Conservation (phyloP, 306 rosid species). For the Medicago arabica region DNA sequence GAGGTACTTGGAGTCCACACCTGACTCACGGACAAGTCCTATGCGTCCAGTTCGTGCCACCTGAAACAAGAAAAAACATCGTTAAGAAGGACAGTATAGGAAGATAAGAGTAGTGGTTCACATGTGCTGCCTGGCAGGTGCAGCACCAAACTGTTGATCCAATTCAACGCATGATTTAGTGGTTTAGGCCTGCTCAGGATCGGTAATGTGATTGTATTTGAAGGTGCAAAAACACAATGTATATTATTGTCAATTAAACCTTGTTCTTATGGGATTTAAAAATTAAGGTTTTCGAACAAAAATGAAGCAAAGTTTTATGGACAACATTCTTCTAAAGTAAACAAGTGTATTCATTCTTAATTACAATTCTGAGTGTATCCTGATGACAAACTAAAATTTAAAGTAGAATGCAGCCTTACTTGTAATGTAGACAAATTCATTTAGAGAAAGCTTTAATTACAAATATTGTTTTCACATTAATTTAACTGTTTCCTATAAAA, state of each 20-base stretch:
- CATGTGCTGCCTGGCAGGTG: background rate
- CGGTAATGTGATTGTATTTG: conserved; percentile 14
- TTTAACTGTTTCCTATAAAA: background rate
- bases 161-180: background rate
- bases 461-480: background rate
- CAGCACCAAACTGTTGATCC: conserved; percentile 8
- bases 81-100: background rate
- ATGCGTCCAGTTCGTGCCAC: conserved; percentile 90
- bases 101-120: background rate
- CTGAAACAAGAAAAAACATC: conserved; percentile 45
- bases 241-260: background rate
- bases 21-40: conserved; percentile 76
- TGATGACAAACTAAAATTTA: background rate
- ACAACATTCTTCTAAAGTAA: background rate
- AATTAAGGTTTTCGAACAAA: background rate
- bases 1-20: conserved; percentile 78
- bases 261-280: background rate
- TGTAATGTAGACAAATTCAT: conserved; percentile 2
- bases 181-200: background rate
- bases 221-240: background rate
- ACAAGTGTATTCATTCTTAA: background rate
- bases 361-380: background rate
- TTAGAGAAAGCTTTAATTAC: conserved; percentile 10
- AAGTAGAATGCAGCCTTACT: conserved; percentile 7
- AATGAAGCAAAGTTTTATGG: background rate